A percentile compares a stretch with the other conserved stretches of the same genome.
Evolutionary conservation across 225 moss, liverwort and hornwort genomes (phyloP).

Genomic region (Pseudoscleropodium purum): DNA sequence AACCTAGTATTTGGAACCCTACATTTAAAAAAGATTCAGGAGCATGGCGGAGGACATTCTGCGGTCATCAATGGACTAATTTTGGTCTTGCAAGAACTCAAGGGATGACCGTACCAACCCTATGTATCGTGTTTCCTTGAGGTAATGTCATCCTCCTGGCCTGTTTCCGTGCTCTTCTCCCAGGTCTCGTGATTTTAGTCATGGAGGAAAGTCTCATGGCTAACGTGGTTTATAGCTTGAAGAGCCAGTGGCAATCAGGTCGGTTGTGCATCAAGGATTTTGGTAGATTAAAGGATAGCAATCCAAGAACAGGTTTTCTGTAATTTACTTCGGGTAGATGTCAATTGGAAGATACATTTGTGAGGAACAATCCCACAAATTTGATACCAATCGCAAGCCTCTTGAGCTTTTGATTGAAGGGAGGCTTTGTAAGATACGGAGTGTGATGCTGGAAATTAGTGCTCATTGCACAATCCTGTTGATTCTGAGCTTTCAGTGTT

Average conservation of each 20-base stretch:
- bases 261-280: neutral
- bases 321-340: constrained; percentile 4
- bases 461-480: constrained; percentile 5
- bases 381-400: neutral
- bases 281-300: neutral
- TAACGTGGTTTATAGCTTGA: neutral
- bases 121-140: neutral
- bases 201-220: neutral
- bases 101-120: neutral
- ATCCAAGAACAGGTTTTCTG: neutral
- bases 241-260: neutral
- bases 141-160: constrained; percentile 1
- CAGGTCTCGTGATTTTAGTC: neutral
- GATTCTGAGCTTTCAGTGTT: constrained; percentile 1
- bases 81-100: neutral
- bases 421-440: constrained; percentile 13
- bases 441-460: constrained; percentile 4
- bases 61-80: neutral
- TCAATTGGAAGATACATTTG: constrained; percentile 2
- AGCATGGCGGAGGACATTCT: neutral
- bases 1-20: neutral
- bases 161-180: neutral
- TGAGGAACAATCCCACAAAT: constrained; percentile 14
- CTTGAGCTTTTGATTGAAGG: neutral
- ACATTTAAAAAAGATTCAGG: neutral